Evolutionary conservation across 768 basidiomycete genomes (phyloP), one percentile per base, ranked within the genome.

Genomic region (Phaffia tasmanica): DNA sequence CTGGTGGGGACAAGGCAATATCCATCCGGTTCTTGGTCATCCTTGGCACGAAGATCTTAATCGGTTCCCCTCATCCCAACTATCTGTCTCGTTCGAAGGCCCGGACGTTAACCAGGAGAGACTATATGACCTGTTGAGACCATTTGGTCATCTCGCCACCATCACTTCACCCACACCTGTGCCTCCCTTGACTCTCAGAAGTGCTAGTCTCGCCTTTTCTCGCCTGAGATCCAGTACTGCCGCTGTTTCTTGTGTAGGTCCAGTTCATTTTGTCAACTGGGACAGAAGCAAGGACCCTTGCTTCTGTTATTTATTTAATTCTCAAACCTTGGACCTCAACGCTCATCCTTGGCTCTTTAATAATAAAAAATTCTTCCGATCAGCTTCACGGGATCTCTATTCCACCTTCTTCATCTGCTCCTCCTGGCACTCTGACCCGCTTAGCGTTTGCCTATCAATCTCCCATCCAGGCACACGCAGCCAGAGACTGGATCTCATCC

Each of bases 1-100:
- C 32, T 59, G 35, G 54, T 14, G 47, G 53, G 63, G 58, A n/a
- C 29, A 18, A 5, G 62, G 57, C 1, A 63, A 64, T 21, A 49
- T 69, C n/a, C 64, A 63, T 62, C 32, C 62, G n/a, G 67, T 69
- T 32, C 49, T 48, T 23, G 62, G 63, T n/a, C 5, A 57, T n/a
- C 62, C 67, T 14, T 69, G 62, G 62, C 60, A 62, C 49, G 61
- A 62, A 88, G 94, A 98, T 70, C 84, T 97, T 83, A 80, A 85
- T 66, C 81, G 88, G 62, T 94, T 84, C 74, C 85, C 90, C 0
- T 86, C 87, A 23, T 78, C 80, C 2, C 80, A 86, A 11, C 73
- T 97, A 60, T 83, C 83, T 67, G 82, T 94, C n/a, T 77, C 83
- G 7, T 97, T 94, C 71, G 88, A 94, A 42, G 94, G 94, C 0